These are phyloP conservation scores for Cordyceps farinosa DNA, from an alignment of 2,329 filamentous ascomycete genomes.

Conservation along the genomic window DNA sequence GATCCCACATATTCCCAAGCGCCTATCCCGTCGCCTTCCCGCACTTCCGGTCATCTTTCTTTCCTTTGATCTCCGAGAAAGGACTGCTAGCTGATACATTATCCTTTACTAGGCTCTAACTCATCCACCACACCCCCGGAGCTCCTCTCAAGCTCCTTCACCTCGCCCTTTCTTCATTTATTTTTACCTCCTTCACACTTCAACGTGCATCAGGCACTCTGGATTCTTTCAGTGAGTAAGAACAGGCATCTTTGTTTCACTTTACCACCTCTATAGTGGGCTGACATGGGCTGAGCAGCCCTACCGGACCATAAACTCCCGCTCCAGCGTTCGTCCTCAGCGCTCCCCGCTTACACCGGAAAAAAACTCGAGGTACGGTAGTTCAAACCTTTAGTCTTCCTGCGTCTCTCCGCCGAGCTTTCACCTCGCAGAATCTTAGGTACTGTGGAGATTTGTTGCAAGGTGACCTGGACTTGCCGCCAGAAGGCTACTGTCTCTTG, in stretches of 20 bases:
- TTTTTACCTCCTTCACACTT: neutral
- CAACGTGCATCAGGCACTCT: neutral
- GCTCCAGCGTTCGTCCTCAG: neutral
- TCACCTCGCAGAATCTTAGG: neutral
- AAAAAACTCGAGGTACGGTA: neutral
- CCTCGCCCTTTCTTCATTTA: neutral
- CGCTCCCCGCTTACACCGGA: neutral
- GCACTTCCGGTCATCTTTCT: neutral
- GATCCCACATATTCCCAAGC: conserved; percentile 12
- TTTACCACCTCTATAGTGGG: neutral
- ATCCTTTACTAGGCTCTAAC: neutral
- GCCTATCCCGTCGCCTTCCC: conserved; percentile 8
- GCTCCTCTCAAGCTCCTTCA: neutral
- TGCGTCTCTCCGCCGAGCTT: neutral
- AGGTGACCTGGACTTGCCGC: neutral
- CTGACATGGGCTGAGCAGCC: conserved; percentile 8
- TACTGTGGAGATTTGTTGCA: neutral
- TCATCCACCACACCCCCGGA: neutral
- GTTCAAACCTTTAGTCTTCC: neutral
- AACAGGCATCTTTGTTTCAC: neutral
- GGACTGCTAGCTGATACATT: neutral
- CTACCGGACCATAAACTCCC: neutral
- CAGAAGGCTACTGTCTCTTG: neutral
- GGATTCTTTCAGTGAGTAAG: neutral
- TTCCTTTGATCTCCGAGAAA: neutral